Base-by-base conservation (phyloP, 2,329 filamentous ascomycete species). In the Calonectria montana region DNA sequence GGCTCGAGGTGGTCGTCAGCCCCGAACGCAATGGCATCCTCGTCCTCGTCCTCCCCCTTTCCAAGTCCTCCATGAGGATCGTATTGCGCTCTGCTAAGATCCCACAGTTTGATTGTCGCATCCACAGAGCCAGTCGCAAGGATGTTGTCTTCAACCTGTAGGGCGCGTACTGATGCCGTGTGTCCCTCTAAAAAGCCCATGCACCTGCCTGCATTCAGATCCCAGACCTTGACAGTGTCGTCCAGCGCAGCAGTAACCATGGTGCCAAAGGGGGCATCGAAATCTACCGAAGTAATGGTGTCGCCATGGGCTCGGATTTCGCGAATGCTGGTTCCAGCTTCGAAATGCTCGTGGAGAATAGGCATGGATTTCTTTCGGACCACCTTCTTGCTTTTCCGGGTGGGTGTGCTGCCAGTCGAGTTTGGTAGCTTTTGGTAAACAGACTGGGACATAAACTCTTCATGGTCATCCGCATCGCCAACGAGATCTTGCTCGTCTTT, bases 91-190 rank as follows among this genome's bases (percentile, higher is more conserved):
- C 93, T 94, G 83, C 94, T 97, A 53, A 99, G 86, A 85, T 99
- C 97, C 97, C 97, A 99, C 18, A 99, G 86, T 67, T 94, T 92
- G 78, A 99, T 97, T 1, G 95, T 97, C 3, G 97, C 97, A 81
- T 99, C 97, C 88, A 96, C 94, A 2, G 95, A 97, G 21, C 97
- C 97, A 1, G 97, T 98, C 7, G 96, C 96, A 31, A 98, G 92
- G 73, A 98, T 93, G 81, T 97, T 98, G 81, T 98, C 96, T 81
- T 98, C 94, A 1, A 99, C 94, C 81, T 99, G 97, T 59, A 99
- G 86, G 71, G 96, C 91, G 66, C 96, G 91, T 25, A 99, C 97
- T 0, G 97, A 98, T 9, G 96, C 97, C 16, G 97, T 93, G 83
- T 99, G 97, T 2, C 97, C 97, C 82, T 98, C 97, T 35, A 99